Evolutionary conservation across 345 rosid genomes (phyloP), one percentile per base, ranked within the genome.

Genomic region (Trapa incisa): DNA sequence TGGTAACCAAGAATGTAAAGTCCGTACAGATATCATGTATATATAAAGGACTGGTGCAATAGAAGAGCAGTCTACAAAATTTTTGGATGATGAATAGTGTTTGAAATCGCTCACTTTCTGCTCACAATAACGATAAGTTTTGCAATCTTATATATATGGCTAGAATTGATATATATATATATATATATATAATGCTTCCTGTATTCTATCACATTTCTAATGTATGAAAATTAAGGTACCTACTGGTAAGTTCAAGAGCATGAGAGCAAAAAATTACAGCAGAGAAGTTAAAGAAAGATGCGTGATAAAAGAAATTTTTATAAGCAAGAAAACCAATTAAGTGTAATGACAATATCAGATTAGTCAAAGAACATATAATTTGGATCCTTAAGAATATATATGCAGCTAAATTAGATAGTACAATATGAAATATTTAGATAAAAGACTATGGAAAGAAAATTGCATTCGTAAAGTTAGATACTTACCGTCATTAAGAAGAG

Each of bases 401-500:
- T 54, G 29, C 29, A n/a, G 60, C 60, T 6, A 54, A 22, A 54
- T 22, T 15, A 54, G 33, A 54, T n/a, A 54, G 33, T n/a, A 4
- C 33, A 54, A 54, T 16, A 17, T 22, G 29, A 64, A 32, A 29
- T 4, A 60, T 37, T 8, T 39, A 15, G 12, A 35, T 32, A 14
- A 39, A 22, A 64, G 29, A 11, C 7, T 39, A 42, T 37, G 15
- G 47, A 10, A 16, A 65, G 52, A 42, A 22, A 12, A 6, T 41
- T 43, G 22, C 9, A 4, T 16, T 0, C 0, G 62, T 33, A 61
- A 68, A 58, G 32, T 35, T 32, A 33, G 38, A 58, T 29, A 47
- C n/a, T 80, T 85, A 95, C 99, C 99, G 43, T 95, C 99, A 81
- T 95, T 95, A 50, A 85, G 94, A 71, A 91, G 77, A 54, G 91